Base-by-base conservation (phyloP, 2,329 filamentous ascomycete species). In the Paraconiothyrium brasiliense region DNA sequence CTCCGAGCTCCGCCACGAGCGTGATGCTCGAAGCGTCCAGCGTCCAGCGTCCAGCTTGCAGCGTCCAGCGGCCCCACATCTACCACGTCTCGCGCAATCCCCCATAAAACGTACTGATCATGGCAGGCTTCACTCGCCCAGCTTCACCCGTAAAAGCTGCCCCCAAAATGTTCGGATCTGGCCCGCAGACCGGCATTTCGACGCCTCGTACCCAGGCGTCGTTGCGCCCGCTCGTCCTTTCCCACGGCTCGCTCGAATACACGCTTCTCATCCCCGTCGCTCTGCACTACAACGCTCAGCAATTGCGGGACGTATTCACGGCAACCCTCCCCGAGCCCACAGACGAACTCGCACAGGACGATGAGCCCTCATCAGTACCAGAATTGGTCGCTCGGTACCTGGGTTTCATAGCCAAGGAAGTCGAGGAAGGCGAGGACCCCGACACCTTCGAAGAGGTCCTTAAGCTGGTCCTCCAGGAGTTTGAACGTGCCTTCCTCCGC, bases 281-380 rank as follows among this genome's bases (percentile, higher is more conserved):
- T 75, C 89, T 97, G 67, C 95, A 99, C 83, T 99, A 96, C 85
- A 94, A 95, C 81, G 95, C 95, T 73, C 91, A 93, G 63, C 92
- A 97, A 83, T 86, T 98, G 77, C 96, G 94, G 85, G 94, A 97
- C 72, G 87, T 89, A 69, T 99, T 99, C 83, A 87, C 89, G 68
- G 86, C 92, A 51, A 93, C 90, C 67, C 87, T 99, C 70, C 96
- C 96, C 57, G 86, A 90, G 73, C 92, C 95, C 60, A 99, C 96
- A 78, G 95, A 99, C 78, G 95, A 99, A 84, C 88, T 98, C 67
- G 96, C 95, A 64, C 93, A 94, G 78, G 96, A 99, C 84, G 95
- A 99, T 73, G 96, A 99, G 84, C 95, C 95, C n/a, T 98, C 95
- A 41, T 99, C 96, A 27, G 89, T 94, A 50, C 84, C 92, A 48